A percentile compares a stretch with the other conserved stretches of the same genome.
phyloP scores from a whole-genome alignment of 495 filamentous ascomycete species.

The Evansstolkia leycettana region DNA sequence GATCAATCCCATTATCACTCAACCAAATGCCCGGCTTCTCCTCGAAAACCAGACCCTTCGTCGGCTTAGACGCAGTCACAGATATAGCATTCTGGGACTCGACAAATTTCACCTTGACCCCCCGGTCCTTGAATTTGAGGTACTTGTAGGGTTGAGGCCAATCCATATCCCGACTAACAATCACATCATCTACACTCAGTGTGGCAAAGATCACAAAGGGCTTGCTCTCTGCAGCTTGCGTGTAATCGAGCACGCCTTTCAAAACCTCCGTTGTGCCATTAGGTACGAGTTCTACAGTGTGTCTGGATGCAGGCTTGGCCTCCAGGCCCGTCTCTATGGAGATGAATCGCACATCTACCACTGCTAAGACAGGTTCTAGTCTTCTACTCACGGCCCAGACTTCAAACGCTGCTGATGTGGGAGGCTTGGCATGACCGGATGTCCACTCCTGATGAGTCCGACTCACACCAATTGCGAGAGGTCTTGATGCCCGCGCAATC shows the following conservation, averaged over 20 bases:
- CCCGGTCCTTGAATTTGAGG: conserved; percentile 44
- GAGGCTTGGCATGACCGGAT: conserved; percentile 48
- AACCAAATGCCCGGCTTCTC: conserved; percentile 24
- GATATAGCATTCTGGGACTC: conserved; percentile 8
- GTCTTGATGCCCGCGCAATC: conserved; percentile 68
- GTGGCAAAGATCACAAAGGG: conserved; percentile 39
- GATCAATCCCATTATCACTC: conserved; percentile 34
- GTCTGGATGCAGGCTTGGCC: conserved; percentile 34
- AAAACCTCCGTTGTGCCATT: conserved; percentile 68
- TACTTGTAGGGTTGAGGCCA: conserved; percentile 95
- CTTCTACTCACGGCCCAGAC: conserved; percentile 70
- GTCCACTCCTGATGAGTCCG: conserved; percentile 53
- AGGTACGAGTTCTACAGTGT: conserved; percentile 41
- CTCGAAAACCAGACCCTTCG: conserved; percentile 32
- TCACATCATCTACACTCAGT: conserved; percentile 46
- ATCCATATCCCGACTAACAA: conserved; percentile 68
- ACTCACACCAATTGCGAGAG: conserved; percentile 62
- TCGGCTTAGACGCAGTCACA: conserved; percentile 21
- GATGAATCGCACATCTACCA: conserved; percentile 58
- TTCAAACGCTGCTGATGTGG: conserved; percentile 46
- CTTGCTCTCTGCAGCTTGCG: conserved; percentile 44
- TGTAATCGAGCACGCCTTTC: conserved; percentile 47
- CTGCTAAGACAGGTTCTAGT: conserved; percentile 39
- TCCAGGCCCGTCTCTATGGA: conserved; percentile 60
- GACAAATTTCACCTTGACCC: conserved; percentile 13